Evolutionary conservation across 225 moss, liverwort and hornwort species (phyloP).

Genomic region (Straminergon stramineum): DNA sequence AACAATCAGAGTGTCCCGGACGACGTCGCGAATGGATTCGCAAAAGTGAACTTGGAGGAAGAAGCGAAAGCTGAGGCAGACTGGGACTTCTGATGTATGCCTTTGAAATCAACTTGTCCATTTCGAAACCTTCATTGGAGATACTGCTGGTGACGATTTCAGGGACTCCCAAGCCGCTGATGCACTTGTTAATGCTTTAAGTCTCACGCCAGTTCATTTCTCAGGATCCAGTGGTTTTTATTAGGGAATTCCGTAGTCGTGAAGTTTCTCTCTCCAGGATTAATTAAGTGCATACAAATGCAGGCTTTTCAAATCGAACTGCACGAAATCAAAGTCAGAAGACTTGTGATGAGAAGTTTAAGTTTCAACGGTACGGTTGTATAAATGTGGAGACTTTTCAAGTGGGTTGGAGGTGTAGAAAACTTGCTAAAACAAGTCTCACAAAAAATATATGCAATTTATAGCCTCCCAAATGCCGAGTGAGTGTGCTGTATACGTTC

Average conservation of each 20-base stretch:
- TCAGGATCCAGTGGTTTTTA: not conserved
- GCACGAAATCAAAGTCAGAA: too few species aligned
- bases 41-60: not conserved
- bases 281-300: not conserved
- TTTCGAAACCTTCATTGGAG: not conserved
- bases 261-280: not conserved
- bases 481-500: not conserved
- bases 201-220: too few species aligned
- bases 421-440: not conserved
- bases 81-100: not conserved
- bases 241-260: not conserved
- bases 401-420: not conserved
- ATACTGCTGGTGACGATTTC: not conserved
- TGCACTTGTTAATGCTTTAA: not conserved
- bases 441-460: not conserved
- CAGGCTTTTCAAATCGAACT: not conserved
- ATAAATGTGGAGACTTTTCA: not conserved
- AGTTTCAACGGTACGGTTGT: not conserved
- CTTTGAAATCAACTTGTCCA: not conserved
- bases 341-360: not conserved
- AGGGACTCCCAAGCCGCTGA: too few species aligned
- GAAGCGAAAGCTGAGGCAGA: not conserved
- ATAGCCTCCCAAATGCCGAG: not conserved
- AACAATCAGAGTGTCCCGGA: not conserved
- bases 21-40: not conserved